Evolutionary conservation across 176 grass and related monocot genomes (phyloP).

Genomic region (Hordeum marinum): DNA sequence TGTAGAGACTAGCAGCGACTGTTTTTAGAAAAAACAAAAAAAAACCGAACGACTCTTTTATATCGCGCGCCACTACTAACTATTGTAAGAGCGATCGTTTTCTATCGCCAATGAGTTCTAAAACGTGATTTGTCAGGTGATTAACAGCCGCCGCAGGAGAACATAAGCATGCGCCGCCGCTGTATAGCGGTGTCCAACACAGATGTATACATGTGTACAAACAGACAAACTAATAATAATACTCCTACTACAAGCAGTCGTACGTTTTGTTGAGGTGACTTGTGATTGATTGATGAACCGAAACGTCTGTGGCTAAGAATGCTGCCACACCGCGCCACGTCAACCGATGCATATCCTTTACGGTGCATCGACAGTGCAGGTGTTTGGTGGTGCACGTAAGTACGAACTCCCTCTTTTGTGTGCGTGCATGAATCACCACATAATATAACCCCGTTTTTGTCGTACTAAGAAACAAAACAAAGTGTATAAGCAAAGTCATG

Average conservation of each 20-base stretch:
- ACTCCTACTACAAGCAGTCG: not conserved
- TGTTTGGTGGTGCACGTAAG: not conserved
- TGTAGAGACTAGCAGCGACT: too few species aligned
- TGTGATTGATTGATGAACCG: not conserved
- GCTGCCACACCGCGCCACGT: too few species aligned
- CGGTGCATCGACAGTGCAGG: not conserved
- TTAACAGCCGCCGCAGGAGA: too few species aligned
- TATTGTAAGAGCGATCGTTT: too few species aligned
- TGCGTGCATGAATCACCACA: not conserved
- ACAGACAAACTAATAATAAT: not conserved
- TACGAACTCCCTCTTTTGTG: not conserved
- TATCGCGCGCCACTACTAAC: too few species aligned
- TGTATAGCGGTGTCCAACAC: too few species aligned
- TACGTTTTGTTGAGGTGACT: not conserved
- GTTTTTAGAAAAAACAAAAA: too few species aligned
- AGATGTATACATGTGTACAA: not conserved
- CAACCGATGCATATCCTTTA: not conserved
- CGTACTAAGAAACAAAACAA: not conserved
- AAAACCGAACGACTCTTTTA: too few species aligned
- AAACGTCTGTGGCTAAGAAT: not conserved
- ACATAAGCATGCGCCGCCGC: too few species aligned
- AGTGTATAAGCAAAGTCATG: not conserved
- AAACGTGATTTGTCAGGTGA: too few species aligned
- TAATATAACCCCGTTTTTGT: not conserved
- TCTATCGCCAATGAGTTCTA: too few species aligned